Percentiles rank a stretch among this genome's conserved stretches.
Evolutionary conservation across 2,329 filamentous ascomycete species (phyloP).

Genomic region (Neonectria coccinea): DNA sequence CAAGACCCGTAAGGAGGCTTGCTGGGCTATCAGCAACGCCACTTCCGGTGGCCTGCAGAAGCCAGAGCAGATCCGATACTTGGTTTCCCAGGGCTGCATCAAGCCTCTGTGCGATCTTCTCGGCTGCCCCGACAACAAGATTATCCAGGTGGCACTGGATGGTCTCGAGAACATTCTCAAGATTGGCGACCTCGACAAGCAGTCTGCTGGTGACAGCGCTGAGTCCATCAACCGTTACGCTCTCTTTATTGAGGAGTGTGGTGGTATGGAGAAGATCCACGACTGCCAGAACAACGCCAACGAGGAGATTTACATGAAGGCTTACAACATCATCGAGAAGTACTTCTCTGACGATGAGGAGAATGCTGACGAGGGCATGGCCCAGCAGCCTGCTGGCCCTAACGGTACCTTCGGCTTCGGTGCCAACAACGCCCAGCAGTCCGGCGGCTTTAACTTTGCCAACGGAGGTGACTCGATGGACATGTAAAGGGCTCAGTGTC

Average conservation of each 20-base stretch:
- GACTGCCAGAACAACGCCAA: conserved; percentile 99
- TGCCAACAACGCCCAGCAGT: conserved; percentile 70
- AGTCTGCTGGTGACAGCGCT: conserved; percentile 78
- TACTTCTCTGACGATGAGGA: conserved; percentile 99
- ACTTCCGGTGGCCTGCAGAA: conserved; percentile 98
- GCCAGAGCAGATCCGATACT: conserved; percentile 96
- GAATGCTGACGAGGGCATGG: conserved; percentile 84
- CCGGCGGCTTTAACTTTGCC: conserved; percentile 94
- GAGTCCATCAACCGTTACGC: conserved; percentile 96
- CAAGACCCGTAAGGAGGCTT: conserved; percentile 99
- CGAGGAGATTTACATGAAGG: conserved; percentile 99
- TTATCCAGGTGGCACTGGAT: conserved; percentile 98
- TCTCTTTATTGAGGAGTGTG: conserved; percentile 97
- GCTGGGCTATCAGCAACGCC: conserved; percentile 99
- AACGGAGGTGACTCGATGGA: conserved; percentile 75
- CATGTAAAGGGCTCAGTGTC: conserved; percentile 62
- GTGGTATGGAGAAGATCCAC: conserved; percentile 99
- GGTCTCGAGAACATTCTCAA: conserved; percentile 99
- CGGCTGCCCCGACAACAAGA: conserved; percentile 98
- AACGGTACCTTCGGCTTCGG: conserved; percentile 86
- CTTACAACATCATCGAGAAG: conserved; percentile 99
- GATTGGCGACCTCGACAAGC: conserved; percentile 98
- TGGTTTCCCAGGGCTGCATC: conserved; percentile 94
- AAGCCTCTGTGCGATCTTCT: conserved; percentile 96
- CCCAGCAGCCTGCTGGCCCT: conserved; percentile 71